Evolutionary conservation across 2,329 filamentous ascomycete genomes (phyloP), one percentile per base, ranked within the genome.

Genomic region (Xylariales sp.): DNA sequence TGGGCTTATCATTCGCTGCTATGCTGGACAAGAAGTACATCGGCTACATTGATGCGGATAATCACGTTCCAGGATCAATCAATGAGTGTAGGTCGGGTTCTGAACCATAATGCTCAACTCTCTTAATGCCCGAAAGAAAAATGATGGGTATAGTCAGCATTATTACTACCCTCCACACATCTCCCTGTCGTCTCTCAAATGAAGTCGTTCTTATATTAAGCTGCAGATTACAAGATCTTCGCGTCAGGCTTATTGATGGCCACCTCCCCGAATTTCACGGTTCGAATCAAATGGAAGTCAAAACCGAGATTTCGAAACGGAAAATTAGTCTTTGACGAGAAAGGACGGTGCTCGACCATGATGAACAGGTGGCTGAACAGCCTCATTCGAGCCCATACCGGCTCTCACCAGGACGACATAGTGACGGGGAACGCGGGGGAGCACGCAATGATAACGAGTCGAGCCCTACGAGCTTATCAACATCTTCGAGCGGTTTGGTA

Each of bases 381-480:
- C 4, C 31, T 60, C 19, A 44, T 60, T 9, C 41, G 46, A 12
- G 28, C 37, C n/a, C 34, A 38, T 14, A 41, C 36, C 20, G 31
- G 43, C 7, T 38, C 35, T 7, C 34, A 31, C 31, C 31, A 21
- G 18, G 48, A 51, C n/a, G 44, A 57, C 12, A 50, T 62, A 33
- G 50, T 51, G 4, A 62, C 59, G 1, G 59, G 56, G 8, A 62
- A 62, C 37, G 58, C 59, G 1, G 59, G 57, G 21, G 57, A 61
- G 42, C 57, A 61, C 37, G 56, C 58, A 43, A 63, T 67, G 54
- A 59, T 54, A 10, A 57, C 66, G 45, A 31, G 56, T 62, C 34
- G 59, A 62, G 50, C 59, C 59, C 3, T 62, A 56, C 32, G 56
- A 62, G 38, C 55, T 53, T 22, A 39, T 61, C 22, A 53, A 61